Conservation (phyloP, 176 grass and related monocot species). For the Poa pratensis region DNA sequence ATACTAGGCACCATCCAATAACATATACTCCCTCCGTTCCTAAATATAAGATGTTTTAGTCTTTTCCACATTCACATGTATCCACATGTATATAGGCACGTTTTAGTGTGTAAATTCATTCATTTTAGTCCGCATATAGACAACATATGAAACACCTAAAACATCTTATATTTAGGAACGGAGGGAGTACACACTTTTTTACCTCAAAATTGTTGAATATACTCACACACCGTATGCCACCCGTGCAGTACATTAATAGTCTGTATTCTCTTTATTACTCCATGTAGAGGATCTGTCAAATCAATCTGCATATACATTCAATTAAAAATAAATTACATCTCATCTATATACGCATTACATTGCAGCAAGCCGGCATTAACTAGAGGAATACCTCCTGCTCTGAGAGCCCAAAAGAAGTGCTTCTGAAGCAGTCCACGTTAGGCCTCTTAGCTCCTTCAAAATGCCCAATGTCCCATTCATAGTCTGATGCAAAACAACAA, state of each 20-base stretch:
- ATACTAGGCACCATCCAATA: neutral
- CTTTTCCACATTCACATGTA: too few species aligned
- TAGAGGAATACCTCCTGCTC: constrained; percentile 57
- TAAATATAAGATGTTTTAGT: too few species aligned
- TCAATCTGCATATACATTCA: constrained; percentile 41
- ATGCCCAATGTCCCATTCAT: constrained; percentile 99
- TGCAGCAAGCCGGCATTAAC: neutral
- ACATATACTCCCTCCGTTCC: neutral
- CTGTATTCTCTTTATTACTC: constrained; percentile 71
- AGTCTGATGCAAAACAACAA: constrained; percentile 54
- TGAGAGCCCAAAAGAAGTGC: constrained; percentile 86
- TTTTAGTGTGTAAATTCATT: too few species aligned
- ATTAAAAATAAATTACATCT: neutral
- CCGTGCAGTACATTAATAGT: constrained; percentile 98
- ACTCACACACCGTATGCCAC: constrained; percentile 92
- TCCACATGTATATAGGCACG: too few species aligned
- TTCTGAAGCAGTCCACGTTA: constrained; percentile 96
- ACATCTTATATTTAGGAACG: too few species aligned
- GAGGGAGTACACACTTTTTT: neutral
- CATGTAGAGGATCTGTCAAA: constrained; percentile 65
- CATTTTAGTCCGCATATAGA: too few species aligned
- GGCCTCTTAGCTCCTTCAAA: constrained; percentile 92
- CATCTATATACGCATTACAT: neutral
- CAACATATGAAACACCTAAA: too few species aligned
- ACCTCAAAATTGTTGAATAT: constrained; percentile 93